phyloP scores from a whole-genome alignment of 179 eudicot species.

The Corrigiola litoralis region DNA sequence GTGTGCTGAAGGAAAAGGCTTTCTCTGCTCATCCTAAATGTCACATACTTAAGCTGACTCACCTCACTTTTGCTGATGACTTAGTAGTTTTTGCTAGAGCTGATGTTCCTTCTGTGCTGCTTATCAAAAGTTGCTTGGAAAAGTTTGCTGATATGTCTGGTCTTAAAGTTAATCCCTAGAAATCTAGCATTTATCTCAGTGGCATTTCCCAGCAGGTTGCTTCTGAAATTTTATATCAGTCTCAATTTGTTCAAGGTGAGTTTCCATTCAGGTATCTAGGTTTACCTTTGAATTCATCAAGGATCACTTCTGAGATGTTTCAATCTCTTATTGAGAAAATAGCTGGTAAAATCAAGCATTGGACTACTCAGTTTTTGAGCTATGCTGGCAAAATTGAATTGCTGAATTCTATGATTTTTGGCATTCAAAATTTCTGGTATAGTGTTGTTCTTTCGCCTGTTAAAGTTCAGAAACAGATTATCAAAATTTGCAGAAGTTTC shows the following conservation, averaged over 20 bases:
- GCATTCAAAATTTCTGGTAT: not conserved
- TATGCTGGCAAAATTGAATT: not conserved
- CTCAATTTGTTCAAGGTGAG: not conserved
- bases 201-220: not conserved
- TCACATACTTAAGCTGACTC: not conserved
- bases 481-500: not conserved
- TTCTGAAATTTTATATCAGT: not conserved
- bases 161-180: not conserved
- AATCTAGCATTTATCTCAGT: not conserved
- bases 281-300: not conserved
- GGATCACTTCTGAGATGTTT: not conserved
- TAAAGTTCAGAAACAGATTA: not conserved
- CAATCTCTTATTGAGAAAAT: not conserved
- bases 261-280: not conserved
- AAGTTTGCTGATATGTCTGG: not conserved
- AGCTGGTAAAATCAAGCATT: not conserved
- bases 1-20: no score
- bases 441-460: not conserved
- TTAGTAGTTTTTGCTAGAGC: not conserved
- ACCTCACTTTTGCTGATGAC: not conserved
- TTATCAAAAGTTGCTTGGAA: not conserved
- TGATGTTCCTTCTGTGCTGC: not conserved
- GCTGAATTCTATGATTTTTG: not conserved
- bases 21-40: not conserved
- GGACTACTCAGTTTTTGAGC: not conserved